Evolutionary conservation across 148 eudicot species (phyloP), one percentile per base, ranked within the genome.

Genomic region (Diospyros lotus): DNA sequence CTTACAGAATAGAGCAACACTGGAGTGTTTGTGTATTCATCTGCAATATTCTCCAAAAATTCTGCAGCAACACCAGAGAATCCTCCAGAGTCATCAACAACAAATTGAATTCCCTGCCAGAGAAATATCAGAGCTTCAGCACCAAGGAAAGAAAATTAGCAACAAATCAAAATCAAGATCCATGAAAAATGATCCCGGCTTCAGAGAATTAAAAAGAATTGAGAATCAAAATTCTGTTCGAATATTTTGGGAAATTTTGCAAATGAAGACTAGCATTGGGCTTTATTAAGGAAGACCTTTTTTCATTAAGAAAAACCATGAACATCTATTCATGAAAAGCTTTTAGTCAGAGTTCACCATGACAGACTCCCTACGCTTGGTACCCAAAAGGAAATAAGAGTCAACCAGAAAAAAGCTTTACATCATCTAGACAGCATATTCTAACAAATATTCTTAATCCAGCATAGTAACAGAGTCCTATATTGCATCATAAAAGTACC

Each of bases 21-120:
- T 17, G 96, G 98, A 74, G 91, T 73, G 74, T 89, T 90, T 75
- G 92, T 42, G 83, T 87, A 92, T 28, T 94, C 97, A 80, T 94
- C 98, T 6, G 93, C 92, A 72, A 94, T 90, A 76, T 79, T 83
- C 83, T 89, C 89, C 77, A 94, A 72, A 77, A 94, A 84, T 74
- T 89, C 93, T 63, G 86, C 92, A 43, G 92, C 93, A 61, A 92
- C 79, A 86, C 96, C 90, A 72, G 97, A 87, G 80, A 94, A 94
- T 13, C 98, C 98, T 71, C 98, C 97, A 14, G 96, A 85, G 74
- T 92, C 94, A 83, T 94, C 96, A 74, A 89, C 89, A 64, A 92
- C 51, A 81, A 80, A 90, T 86, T 94, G 98, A 77, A 94, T 87
- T 75, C 98, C 98, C 97, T 92, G 86, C 69, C 79, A 79, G 71